Evolutionary conservation across 2,329 filamentous ascomycete species (phyloP).

Genomic region (Cadophora sp.): DNA sequence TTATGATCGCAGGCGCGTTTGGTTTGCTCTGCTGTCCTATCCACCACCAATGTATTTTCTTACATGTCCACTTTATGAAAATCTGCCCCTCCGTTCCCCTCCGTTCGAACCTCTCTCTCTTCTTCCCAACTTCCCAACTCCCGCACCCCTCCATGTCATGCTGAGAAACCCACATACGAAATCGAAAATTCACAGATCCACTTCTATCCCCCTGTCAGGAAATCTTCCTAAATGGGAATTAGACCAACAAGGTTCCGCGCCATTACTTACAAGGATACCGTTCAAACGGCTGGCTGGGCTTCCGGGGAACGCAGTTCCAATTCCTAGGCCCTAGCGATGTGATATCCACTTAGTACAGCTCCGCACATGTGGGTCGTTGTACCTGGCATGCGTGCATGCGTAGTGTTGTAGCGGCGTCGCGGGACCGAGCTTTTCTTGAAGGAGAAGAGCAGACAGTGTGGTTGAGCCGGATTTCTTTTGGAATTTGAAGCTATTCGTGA

Average conservation of each 20-base stretch:
- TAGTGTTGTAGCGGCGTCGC: constrained; percentile 10
- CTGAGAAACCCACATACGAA: background rate
- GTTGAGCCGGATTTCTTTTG: too few species aligned
- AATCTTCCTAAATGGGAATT: constrained; percentile 7
- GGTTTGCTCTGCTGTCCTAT: background rate
- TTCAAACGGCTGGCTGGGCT: constrained; percentile 13
- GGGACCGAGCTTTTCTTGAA: background rate
- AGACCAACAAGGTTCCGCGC: constrained; percentile 10
- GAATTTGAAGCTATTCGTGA: constrained; percentile 5
- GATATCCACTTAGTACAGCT: constrained; percentile 9
- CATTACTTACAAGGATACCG: background rate
- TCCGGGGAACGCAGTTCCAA: constrained; percentile 34
- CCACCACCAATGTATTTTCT: too few species aligned
- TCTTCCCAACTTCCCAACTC: background rate
- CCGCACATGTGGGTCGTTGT: constrained; percentile 22
- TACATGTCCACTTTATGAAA: background rate
- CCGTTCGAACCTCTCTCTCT: constrained; percentile 4
- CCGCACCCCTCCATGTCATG: background rate
- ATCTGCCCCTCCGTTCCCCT: background rate
- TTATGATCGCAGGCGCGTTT: constrained; percentile 3
- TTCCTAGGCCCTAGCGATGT: constrained; percentile 24
- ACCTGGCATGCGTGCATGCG: constrained; percentile 35
- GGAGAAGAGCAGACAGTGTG: background rate
- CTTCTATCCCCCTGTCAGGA: background rate
- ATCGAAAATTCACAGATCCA: background rate